phyloP scores from a whole-genome alignment of 495 filamentous ascomycete species.

The Pseudevernia furfuracea region DNA sequence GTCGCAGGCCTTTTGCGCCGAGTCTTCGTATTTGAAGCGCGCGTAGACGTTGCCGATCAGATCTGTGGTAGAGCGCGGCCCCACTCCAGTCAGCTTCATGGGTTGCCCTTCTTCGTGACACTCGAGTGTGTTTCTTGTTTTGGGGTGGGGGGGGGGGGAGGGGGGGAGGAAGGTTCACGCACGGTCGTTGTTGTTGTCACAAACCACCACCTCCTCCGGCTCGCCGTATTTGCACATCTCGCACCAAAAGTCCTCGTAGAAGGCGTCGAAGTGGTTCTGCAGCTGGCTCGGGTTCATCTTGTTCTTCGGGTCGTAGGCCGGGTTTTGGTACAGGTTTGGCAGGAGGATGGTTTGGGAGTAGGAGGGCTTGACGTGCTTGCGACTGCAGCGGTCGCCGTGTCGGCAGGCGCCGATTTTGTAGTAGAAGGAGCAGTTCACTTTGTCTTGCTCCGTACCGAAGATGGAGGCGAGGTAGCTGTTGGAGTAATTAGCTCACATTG shows the following conservation, averaged over 20 bases:
- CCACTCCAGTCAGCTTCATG: background rate
- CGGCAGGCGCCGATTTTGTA: constrained; percentile 98
- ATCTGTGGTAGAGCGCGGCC: constrained; percentile 51
- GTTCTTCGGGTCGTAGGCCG: constrained; percentile 91
- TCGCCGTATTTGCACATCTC: constrained; percentile 96
- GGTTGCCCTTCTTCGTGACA: background rate
- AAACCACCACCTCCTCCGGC: constrained; percentile 81
- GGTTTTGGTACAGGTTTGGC: constrained; percentile 98
- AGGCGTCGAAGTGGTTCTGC: constrained; percentile 98
- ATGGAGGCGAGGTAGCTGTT: constrained; percentile 95
- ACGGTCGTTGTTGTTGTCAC: constrained; percentile 96
- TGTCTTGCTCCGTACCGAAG: constrained; percentile 99
- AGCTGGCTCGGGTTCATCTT: constrained; percentile 92
- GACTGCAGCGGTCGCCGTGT: constrained; percentile 93
- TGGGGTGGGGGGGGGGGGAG: background rate
- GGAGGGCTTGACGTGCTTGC: constrained; percentile 98
- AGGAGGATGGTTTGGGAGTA: constrained; percentile 97
- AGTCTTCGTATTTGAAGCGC: constrained; percentile 99
- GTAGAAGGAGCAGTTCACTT: constrained; percentile 75
- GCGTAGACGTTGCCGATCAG: constrained; percentile 99
- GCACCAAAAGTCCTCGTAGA: constrained; percentile 99
- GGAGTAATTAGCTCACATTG: background rate
- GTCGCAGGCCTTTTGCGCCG: constrained; percentile 87
- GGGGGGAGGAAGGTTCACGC: constrained; percentile 32
- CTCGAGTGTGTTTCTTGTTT: background rate